phyloP scores from a whole-genome alignment of 371 early-diverging fungal species.

The Mucor racemosus region DNA sequence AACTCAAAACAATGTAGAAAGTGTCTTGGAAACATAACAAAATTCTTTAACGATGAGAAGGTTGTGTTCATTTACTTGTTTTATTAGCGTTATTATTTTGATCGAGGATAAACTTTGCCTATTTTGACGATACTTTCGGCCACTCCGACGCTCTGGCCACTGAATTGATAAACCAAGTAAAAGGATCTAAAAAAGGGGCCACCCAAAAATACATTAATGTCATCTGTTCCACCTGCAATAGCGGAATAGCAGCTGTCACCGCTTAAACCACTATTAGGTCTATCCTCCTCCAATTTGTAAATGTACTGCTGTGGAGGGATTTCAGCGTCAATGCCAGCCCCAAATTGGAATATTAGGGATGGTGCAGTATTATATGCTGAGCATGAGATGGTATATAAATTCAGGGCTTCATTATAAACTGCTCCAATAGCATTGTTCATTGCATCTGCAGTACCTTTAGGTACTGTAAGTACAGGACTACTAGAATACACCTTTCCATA shows the following conservation, averaged over 20 bases:
- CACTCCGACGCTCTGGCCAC: slow-evolving; percentile 9
- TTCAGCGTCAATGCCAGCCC: slow-evolving; percentile 26
- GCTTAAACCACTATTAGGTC: background rate
- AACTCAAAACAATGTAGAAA: too few species aligned
- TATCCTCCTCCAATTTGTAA: slow-evolving; percentile 14
- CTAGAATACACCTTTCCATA: slow-evolving; percentile 33
- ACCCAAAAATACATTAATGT: slow-evolving; percentile 30
- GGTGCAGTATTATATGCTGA: slow-evolving; percentile 17
- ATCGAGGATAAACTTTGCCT: slow-evolving; percentile 4
- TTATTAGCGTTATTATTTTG: background rate
- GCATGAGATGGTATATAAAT: slow-evolving; percentile 33
- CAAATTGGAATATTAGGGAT: slow-evolving; percentile 27
- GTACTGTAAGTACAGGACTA: slow-evolving; percentile 31
- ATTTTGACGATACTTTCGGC: slow-evolving; percentile 27
- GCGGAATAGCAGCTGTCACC: slow-evolving; percentile 28
- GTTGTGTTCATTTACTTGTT: background rate
- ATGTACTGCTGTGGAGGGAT: slow-evolving; percentile 36
- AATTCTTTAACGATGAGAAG: too few species aligned
- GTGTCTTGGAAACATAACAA: too few species aligned
- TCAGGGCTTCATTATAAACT: slow-evolving; percentile 6
- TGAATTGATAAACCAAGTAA: slow-evolving; percentile 31
- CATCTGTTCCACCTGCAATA: slow-evolving; percentile 25
- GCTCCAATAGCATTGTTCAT: slow-evolving; percentile 34
- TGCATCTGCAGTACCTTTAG: slow-evolving; percentile 19
- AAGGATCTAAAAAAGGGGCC: slow-evolving; percentile 44